phyloP scores from a whole-genome alignment of 495 filamentous ascomycete species.

The Daldinia bambusicola region DNA sequence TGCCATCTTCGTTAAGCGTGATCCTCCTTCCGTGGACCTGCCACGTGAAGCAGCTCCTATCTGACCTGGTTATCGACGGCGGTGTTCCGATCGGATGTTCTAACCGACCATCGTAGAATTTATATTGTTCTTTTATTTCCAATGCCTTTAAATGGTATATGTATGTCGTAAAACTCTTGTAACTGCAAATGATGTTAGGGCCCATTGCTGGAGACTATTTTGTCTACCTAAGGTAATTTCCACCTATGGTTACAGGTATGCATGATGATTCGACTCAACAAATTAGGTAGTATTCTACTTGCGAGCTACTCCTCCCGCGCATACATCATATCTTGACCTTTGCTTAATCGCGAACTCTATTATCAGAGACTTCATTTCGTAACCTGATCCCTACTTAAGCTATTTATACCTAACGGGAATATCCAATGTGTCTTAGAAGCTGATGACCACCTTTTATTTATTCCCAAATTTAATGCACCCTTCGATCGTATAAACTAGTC shows the following conservation, averaged over 20 bases:
- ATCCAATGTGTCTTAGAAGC: too few relatives aligned
- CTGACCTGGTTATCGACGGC: background rate
- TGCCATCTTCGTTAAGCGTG: background rate
- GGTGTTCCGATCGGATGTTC: background rate
- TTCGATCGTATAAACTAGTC: too few relatives aligned
- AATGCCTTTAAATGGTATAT: background rate
- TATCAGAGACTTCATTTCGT: too few relatives aligned
- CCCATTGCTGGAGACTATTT: too few relatives aligned
- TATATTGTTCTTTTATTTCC: background rate
- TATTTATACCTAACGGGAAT: too few relatives aligned
- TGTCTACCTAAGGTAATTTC: too few relatives aligned
- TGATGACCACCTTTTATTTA: too few relatives aligned
- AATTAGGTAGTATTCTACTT: too few relatives aligned
- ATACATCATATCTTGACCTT: background rate
- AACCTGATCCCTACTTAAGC: too few relatives aligned
- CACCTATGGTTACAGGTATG: background rate
- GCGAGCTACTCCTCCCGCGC: too few relatives aligned
- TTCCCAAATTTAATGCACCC: too few relatives aligned
- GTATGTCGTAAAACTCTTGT: background rate
- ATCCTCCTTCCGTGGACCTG: background rate
- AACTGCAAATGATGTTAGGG: background rate
- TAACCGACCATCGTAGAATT: background rate
- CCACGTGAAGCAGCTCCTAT: background rate
- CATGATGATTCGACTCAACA: too few relatives aligned
- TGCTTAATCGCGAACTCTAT: background rate